These are phyloP conservation scores for Stephania cephalantha DNA, from an alignment of 164 flowering plant genomes.

Conservation along the genomic window DNA sequence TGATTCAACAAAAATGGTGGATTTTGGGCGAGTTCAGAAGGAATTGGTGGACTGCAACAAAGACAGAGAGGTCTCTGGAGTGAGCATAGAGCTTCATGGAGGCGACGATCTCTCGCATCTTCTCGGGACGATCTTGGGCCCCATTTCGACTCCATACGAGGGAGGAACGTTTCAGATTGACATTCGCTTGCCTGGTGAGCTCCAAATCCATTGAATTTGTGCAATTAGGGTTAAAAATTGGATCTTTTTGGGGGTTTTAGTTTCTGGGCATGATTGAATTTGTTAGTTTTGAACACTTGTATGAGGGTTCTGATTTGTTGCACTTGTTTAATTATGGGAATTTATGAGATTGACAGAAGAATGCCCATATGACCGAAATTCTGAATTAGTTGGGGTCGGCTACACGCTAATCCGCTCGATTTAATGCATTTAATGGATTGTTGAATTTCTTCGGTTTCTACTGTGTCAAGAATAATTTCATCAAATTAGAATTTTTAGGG, in stretches of 20 bases:
- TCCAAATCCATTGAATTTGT: background rate
- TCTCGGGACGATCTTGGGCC: constrained; percentile 79
- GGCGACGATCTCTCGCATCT: constrained; percentile 61
- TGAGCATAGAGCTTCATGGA: constrained; percentile 50
- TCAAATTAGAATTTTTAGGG: no score
- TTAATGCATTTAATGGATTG: no score
- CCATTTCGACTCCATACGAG: constrained; percentile 80
- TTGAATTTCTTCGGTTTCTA: no score
- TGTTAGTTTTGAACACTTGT: background rate
- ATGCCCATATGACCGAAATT: no score
- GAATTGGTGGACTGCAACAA: constrained; percentile 77
- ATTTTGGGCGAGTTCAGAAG: constrained; percentile 79
- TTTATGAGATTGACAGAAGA: no score
- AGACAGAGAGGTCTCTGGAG: constrained; percentile 56
- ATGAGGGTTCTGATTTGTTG: no score
- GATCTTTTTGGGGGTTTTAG: background rate
- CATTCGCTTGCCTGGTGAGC: constrained; percentile 68
- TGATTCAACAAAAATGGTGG: constrained; percentile 43
- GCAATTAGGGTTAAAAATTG: background rate
- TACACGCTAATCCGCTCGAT: no score
- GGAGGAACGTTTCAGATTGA: constrained; percentile 84
- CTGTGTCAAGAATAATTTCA: no score
- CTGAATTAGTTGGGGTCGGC: no score
- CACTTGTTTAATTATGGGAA: no score
- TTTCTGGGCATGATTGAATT: background rate